Evolutionary conservation across 1,284 basidiomycete species (phyloP).

Genomic region (Mycosarcoma mackinlayi): DNA sequence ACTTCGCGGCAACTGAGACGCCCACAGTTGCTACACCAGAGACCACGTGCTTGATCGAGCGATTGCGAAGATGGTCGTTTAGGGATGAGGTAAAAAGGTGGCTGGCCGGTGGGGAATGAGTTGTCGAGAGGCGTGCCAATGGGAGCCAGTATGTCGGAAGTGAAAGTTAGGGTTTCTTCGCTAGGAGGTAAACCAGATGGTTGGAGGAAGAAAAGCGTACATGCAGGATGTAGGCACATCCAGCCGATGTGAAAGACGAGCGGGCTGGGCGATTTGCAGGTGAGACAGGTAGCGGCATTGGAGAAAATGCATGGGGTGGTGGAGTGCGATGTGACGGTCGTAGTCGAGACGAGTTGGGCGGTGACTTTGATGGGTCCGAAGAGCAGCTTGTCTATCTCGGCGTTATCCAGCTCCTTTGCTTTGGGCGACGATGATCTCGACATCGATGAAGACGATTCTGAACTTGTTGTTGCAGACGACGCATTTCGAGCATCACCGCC

Average conservation of each 20-base stretch:
- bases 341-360: constrained; percentile 14
- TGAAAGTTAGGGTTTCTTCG: constrained; percentile 14
- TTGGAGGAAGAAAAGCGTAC: constrained; percentile 29
- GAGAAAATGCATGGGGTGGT: constrained; percentile 12
- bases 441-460: neutral
- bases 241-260: constrained; percentile 37
- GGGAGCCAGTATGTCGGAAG: constrained; percentile 9
- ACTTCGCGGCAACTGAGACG: constrained; percentile 42
- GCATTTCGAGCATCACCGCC: neutral
- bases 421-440: neutral
- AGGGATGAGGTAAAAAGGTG: constrained; percentile 32
- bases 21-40: constrained; percentile 39
- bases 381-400: constrained; percentile 11
- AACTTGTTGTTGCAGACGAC: neutral
- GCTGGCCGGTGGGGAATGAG: constrained; percentile 12
- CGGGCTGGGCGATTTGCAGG: constrained; percentile 14
- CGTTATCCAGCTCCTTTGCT: neutral
- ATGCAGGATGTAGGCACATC: constrained; percentile 42
- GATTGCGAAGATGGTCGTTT: constrained; percentile 3
- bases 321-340: neutral
- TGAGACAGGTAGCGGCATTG: constrained; percentile 18
- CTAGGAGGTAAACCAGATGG: neutral
- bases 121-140: constrained; percentile 10
- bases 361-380: constrained; percentile 10
- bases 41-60: constrained; percentile 32